Percentiles rank a stretch among this genome's conserved stretches.
Evolutionary conservation across 169 alveolate species (phyloP).

Genomic region (Gregarina niphandrodes): DNA sequence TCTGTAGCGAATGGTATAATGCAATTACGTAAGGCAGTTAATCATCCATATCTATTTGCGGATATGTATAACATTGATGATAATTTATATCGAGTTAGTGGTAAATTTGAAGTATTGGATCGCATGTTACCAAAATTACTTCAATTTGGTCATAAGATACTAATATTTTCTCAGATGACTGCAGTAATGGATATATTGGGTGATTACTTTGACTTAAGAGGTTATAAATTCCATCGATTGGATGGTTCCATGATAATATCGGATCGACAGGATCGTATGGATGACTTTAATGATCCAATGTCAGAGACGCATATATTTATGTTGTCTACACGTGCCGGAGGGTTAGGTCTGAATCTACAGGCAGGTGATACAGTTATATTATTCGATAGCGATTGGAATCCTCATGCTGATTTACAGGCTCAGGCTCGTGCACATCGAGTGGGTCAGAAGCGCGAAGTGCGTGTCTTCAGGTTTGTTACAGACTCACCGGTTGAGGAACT

Average conservation of each 20-base stretch:
- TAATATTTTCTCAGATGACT: conserved; percentile 74
- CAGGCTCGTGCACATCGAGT: conserved; percentile 74
- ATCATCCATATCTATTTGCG: conserved; percentile 69
- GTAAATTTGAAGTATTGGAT: conserved; percentile 73
- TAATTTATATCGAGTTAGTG: conserved; percentile 58
- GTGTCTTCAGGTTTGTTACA: conserved; percentile 17
- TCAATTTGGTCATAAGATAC: conserved; percentile 48
- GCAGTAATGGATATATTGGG: conserved; percentile 56
- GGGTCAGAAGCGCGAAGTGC: conserved; percentile 69
- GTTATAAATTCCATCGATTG: conserved; percentile 47
- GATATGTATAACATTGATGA: conserved; percentile 45
- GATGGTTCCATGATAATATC: conserved; percentile 69
- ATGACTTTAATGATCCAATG: conserved; percentile 9
- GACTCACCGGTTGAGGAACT: conserved; percentile 62
- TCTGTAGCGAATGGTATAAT: conserved; percentile 60
- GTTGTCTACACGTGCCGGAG: conserved; percentile 46
- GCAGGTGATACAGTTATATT: conserved; percentile 81
- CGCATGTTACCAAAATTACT: conserved; percentile 63
- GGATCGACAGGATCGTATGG: conserved; percentile 32
- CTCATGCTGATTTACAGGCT: conserved; percentile 70
- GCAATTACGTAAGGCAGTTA: conserved; percentile 70
- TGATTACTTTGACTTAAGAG: conserved; percentile 47
- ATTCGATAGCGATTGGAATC: conserved; percentile 79
- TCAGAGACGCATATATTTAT: conserved; percentile 21
- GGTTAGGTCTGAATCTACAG: conserved; percentile 69